Evolutionary conservation across 2,329 filamentous ascomycete species (phyloP).

Genomic region (Colletotrichum horii): DNA sequence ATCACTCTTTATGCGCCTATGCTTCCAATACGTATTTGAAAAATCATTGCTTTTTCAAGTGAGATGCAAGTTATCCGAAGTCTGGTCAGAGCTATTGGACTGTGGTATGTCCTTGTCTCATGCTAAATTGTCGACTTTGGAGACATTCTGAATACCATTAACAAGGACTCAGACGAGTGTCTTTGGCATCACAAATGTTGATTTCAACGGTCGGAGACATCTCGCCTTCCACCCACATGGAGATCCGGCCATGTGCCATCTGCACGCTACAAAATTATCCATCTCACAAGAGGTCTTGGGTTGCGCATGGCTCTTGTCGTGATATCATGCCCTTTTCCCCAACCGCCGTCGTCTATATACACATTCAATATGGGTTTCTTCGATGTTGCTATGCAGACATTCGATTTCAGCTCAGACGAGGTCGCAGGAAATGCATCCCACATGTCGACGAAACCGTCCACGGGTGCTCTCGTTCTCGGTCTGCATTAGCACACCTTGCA

Average conservation of each 20-base stretch:
- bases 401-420: neutral
- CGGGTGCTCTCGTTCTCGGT: neutral
- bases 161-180: neutral
- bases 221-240: neutral
- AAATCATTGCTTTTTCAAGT: neutral
- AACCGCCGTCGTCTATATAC: neutral
- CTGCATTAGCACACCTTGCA: neutral
- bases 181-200: neutral
- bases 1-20: neutral
- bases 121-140: neutral
- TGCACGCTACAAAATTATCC: neutral
- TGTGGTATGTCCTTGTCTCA: neutral
- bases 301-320: neutral
- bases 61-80: neutral
- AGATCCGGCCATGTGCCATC: neutral
- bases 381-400: neutral
- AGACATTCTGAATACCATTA: neutral
- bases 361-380: neutral
- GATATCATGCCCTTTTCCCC: neutral
- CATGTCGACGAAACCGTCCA: neutral
- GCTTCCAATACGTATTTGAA: neutral
- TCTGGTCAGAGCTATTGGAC: neutral
- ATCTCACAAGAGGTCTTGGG: neutral
- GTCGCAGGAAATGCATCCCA: neutral
- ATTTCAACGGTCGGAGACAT: neutral